phyloP scores from a whole-genome alignment of 768 basidiomycete genomes.

The Leccinum disarticulatum region DNA sequence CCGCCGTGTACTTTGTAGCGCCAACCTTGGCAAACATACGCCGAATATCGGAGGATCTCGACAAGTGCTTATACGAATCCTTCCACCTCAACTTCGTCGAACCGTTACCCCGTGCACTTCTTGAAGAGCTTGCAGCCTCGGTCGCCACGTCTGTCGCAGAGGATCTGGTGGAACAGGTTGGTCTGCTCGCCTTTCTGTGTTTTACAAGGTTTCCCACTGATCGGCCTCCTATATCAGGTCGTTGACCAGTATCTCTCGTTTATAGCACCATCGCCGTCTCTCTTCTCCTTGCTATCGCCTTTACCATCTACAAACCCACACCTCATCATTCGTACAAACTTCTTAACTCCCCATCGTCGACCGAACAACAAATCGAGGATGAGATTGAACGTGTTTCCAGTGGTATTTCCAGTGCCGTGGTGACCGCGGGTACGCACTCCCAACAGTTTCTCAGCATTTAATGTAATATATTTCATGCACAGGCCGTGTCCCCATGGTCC shows the following conservation, averaged over 20 bases:
- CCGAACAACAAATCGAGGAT: constrained; percentile 87
- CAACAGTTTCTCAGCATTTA: neutral
- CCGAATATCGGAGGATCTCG: constrained; percentile 91
- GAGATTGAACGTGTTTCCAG: constrained; percentile 90
- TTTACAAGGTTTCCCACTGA: neutral
- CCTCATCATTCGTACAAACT: constrained; percentile 73
- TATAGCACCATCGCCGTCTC: constrained; percentile 85
- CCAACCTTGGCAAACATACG: constrained; percentile 85
- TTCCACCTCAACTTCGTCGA: constrained; percentile 96
- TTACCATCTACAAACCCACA: constrained; percentile 38
- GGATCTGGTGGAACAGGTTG: constrained; percentile 77
- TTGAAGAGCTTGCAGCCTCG: constrained; percentile 90
- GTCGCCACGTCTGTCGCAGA: constrained; percentile 84
- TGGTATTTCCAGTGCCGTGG: constrained; percentile 90
- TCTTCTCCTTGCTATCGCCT: constrained; percentile 86
- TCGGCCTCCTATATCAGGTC: constrained; percentile 48
- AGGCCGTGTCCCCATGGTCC: constrained; percentile 22
- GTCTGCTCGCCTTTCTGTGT: constrained; percentile 8
- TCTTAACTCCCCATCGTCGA: constrained; percentile 87
- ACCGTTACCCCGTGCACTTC: constrained; percentile 79
- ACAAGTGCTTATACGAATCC: constrained; percentile 86
- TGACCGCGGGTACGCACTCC: constrained; percentile 69
- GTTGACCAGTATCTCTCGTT: constrained; percentile 98
- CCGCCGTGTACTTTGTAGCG: constrained; percentile 96
- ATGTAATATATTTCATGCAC: neutral